Conservation (phyloP, 352 stramenopile genomes). For the Phytophthora fragariaefolia region DNA sequence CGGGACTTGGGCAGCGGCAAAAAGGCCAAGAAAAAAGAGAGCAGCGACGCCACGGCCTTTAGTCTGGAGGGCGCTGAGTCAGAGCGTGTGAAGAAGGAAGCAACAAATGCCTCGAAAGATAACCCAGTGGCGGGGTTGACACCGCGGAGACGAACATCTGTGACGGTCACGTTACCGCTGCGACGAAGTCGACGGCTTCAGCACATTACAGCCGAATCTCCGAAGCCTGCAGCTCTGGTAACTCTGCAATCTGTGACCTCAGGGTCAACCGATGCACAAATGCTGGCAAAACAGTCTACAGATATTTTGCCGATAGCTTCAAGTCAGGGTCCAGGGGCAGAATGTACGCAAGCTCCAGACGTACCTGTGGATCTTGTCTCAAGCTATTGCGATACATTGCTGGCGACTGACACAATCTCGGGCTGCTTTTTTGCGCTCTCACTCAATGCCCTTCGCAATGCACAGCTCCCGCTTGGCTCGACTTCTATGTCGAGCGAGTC, state of each 20-base stretch:
- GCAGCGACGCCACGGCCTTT: conserved; percentile 10
- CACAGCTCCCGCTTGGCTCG: conserved; percentile 15
- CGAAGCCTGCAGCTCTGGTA: conserved; percentile 11
- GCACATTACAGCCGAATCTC: conserved; percentile 25
- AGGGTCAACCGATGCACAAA: background rate
- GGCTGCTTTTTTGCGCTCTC: conserved; percentile 50
- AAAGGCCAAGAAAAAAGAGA: conserved; percentile 14
- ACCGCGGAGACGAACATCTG: conserved; percentile 10
- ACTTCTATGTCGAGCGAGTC: conserved; percentile 9
- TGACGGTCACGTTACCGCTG: conserved; percentile 21
- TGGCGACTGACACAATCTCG: conserved; percentile 49
- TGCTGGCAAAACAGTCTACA: background rate
- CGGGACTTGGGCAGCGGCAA: conserved; percentile 6
- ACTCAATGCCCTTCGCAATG: conserved; percentile 42
- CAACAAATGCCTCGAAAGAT: background rate
- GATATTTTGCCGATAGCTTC: background rate
- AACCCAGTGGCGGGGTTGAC: background rate
- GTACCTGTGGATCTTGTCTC: conserved; percentile 33
- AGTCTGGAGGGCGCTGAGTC: conserved; percentile 13
- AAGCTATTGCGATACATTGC: conserved; percentile 38
- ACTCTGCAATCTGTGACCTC: too few species aligned
- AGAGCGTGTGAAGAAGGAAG: conserved; percentile 1
- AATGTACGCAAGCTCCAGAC: background rate
- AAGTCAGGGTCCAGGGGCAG: background rate
- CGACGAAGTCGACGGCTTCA: conserved; percentile 39